These are phyloP conservation scores for Isatis tinctoria DNA, from an alignment of 345 rosid genomes.

Conservation along the genomic window DNA sequence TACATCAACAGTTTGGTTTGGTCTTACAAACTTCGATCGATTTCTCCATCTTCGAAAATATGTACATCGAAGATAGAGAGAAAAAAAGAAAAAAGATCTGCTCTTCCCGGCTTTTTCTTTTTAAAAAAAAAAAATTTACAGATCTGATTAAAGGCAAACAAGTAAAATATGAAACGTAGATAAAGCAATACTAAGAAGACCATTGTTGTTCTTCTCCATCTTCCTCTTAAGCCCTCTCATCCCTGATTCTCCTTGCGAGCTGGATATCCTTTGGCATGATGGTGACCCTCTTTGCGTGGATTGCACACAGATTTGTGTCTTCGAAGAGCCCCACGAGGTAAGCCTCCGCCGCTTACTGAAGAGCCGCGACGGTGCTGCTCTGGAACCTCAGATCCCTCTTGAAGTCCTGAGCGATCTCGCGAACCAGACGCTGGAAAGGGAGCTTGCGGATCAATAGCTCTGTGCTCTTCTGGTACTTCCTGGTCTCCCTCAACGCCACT, in stretches of 20 bases:
- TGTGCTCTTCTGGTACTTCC: constrained; percentile 28
- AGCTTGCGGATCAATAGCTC: constrained; percentile 30
- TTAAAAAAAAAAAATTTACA: constrained; percentile 14
- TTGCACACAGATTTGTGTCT: constrained; percentile 56
- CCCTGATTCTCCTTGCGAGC: constrained; percentile 55
- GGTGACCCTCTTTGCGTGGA: constrained; percentile 57
- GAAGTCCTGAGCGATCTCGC: constrained; percentile 68
- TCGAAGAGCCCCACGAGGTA: constrained; percentile 51
- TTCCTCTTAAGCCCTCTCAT: constrained; percentile 45
- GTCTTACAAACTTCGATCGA: too few relatives aligned
- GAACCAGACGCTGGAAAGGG: constrained; percentile 31
- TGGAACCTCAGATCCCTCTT: constrained; percentile 63
- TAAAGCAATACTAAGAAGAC: too few relatives aligned
- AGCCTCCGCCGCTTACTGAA: constrained; percentile 56
- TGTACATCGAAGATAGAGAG: too few relatives aligned
- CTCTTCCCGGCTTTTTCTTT: too few relatives aligned
- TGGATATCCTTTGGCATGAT: constrained; percentile 66
- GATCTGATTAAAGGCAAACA: background rate
- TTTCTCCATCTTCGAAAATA: too few relatives aligned
- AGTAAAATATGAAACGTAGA: background rate
- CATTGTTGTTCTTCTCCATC: background rate
- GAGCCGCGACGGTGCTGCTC: constrained; percentile 54
- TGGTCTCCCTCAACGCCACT: constrained; percentile 15
- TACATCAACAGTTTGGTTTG: too few relatives aligned
- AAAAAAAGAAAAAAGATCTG: too few relatives aligned